Evolutionary conservation across 805 yeast genomes (phyloP).

Genomic region (Millerago galiae): DNA sequence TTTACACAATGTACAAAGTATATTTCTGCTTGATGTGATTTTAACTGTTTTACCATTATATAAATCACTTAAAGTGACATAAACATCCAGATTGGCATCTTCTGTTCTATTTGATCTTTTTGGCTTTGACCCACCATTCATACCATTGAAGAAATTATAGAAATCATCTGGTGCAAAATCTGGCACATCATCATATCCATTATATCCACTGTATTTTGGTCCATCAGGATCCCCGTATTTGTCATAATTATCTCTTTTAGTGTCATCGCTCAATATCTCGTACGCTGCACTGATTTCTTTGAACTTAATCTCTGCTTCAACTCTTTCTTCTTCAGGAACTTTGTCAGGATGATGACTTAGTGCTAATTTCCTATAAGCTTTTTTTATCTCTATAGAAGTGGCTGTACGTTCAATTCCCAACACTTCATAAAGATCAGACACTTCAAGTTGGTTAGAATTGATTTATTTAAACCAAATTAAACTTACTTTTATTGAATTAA

Average conservation of each 20-base stretch:
- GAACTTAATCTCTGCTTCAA: constrained; percentile 67
- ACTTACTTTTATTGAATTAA: not conserved
- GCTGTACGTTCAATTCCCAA: constrained; percentile 68
- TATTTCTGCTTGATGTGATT: constrained; percentile 62
- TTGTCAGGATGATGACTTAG: constrained; percentile 87
- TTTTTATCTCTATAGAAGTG: constrained; percentile 63
- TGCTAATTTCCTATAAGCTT: constrained; percentile 82
- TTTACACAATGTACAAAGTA: constrained; percentile 64
- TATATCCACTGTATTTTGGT: constrained; percentile 21
- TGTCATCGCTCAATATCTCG: constrained; percentile 71
- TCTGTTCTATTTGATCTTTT: constrained; percentile 38
- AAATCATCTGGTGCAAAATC: constrained; percentile 70
- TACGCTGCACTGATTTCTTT: constrained; percentile 85
- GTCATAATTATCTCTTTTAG: constrained; percentile 53
- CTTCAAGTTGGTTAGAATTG: not conserved
- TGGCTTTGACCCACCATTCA: constrained; percentile 11
- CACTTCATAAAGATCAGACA: constrained; percentile 44
- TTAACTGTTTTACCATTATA: constrained; percentile 78
- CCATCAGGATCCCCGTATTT: constrained; percentile 41
- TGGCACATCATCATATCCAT: constrained; percentile 34
- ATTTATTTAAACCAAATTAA: no score
- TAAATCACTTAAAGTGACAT: constrained; percentile 63
- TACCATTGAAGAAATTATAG: constrained; percentile 55
- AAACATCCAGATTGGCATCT: constrained; percentile 62
- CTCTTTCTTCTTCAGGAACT: constrained; percentile 59